phyloP scores from a whole-genome alignment of 2,329 filamentous ascomycete genomes.

The Lachnellula hyalina region DNA sequence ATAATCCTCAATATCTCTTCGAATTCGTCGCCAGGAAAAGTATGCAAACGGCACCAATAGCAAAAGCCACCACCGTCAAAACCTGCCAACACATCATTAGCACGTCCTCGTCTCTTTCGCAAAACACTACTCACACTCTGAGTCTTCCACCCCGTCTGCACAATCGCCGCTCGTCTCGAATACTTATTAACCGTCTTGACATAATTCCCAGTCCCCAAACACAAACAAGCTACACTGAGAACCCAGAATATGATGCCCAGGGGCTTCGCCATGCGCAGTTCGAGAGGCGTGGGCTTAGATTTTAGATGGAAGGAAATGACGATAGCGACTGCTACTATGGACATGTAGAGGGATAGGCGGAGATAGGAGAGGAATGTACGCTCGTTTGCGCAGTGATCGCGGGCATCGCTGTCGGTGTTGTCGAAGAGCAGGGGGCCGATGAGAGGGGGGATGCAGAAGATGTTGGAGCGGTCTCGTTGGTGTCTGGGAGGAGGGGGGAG shows the following conservation, averaged over 20 bases:
- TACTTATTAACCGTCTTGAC: slow-evolving; percentile 78
- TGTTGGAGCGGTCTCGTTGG: neutral
- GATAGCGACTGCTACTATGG: slow-evolving; percentile 83
- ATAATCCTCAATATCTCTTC: slow-evolving; percentile 19
- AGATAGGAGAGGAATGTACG: slow-evolving; percentile 32
- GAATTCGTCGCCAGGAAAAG: slow-evolving; percentile 49
- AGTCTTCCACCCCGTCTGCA: slow-evolving; percentile 92
- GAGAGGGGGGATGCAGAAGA: slow-evolving; percentile 17
- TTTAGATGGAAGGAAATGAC: slow-evolving; percentile 91
- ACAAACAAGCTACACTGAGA: slow-evolving; percentile 70
- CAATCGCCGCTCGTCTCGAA: slow-evolving; percentile 69
- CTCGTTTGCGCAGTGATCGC: slow-evolving; percentile 51
- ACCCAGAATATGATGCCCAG: slow-evolving; percentile 86
- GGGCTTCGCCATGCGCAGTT: slow-evolving; percentile 73
- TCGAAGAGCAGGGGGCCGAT: slow-evolving; percentile 59
- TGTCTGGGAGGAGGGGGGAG: slow-evolving; percentile 1
- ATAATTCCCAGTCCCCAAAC: slow-evolving; percentile 79
- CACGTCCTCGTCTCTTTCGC: neutral
- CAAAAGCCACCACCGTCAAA: slow-evolving; percentile 54
- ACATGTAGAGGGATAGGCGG: slow-evolving; percentile 66
- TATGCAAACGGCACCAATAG: slow-evolving; percentile 61
- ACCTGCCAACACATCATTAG: slow-evolving; percentile 38
- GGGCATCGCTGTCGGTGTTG: slow-evolving; percentile 59
- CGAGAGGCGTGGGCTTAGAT: slow-evolving; percentile 59
- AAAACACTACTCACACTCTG: slow-evolving; percentile 55